phyloP scores from a whole-genome alignment of 2,329 filamentous ascomycete species.

The Ophiocordyceps polyrhachis-furcata region DNA sequence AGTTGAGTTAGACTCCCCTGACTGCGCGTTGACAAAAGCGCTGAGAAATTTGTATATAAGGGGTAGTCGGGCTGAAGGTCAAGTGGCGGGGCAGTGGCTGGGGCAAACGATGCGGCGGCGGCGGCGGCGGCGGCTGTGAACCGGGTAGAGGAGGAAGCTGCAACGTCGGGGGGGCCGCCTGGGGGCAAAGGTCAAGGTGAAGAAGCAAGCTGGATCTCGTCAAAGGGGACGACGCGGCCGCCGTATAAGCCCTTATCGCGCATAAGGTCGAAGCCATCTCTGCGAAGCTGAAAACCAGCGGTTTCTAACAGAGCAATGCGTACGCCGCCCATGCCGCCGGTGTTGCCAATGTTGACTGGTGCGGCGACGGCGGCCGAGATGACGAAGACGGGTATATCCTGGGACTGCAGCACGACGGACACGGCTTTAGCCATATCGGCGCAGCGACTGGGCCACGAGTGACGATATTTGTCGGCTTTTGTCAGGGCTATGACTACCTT shows the following conservation, averaged over 20 bases:
- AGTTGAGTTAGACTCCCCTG: not conserved
- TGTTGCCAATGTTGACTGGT: slow-evolving; percentile 12
- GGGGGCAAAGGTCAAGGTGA: not conserved
- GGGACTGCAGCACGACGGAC: slow-evolving; percentile 9
- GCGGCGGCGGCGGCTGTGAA: too few relatives aligned
- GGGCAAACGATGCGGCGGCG: too few relatives aligned
- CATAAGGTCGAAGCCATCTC: slow-evolving; percentile 3
- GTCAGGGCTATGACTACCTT: slow-evolving; percentile 33
- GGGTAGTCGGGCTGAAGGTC: too few relatives aligned
- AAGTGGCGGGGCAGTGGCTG: too few relatives aligned
- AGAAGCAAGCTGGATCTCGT: slow-evolving; percentile 12
- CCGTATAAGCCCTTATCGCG: not conserved
- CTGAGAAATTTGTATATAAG: not conserved
- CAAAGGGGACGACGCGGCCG: slow-evolving; percentile 17
- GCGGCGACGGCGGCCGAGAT: slow-evolving; percentile 19
- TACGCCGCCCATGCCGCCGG: slow-evolving; percentile 20
- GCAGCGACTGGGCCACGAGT: slow-evolving; percentile 12
- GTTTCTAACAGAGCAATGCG: slow-evolving; percentile 21
- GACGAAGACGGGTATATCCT: slow-evolving; percentile 13
- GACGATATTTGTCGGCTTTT: slow-evolving; percentile 32
- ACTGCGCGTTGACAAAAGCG: not conserved
- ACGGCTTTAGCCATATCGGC: slow-evolving; percentile 9
- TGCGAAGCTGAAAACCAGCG: slow-evolving; percentile 15
- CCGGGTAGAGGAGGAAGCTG: too few relatives aligned
- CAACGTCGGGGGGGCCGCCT: not conserved